Evolutionary conservation across 768 basidiomycete genomes (phyloP), one percentile per base, ranked within the genome.

Genomic region (Cyclocybe aegerita): DNA sequence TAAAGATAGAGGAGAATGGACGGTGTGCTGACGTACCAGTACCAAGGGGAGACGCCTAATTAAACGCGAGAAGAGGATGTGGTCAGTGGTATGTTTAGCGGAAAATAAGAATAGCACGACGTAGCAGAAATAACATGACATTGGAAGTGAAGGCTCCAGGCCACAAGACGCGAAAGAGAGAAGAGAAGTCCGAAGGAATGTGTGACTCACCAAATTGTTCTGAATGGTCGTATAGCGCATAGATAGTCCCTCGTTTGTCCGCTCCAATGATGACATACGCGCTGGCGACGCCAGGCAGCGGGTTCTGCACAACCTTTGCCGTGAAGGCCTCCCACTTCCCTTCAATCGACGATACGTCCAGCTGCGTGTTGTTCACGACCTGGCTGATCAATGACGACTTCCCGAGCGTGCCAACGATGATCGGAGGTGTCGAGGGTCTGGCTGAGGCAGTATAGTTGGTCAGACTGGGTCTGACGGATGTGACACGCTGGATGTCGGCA

Each of bases 301-400:
- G 82, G 50, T 81, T 78, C 38, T 71, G 65, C 5, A 85, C 79
- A 39, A 78, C 74, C 43, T 67, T 67, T 2, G 80, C 69, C 54
- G 80, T 60, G 65, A 79, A 88, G 0, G 79, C 63, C 60, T 88
- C 88, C 88, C 88, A 88, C 53, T 82, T 71, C 2, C 85, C 85
- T 49, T 79, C 61, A 41, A 88, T 74, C 0, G 70, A 69, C 5
- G 80, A 80, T 3, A 82, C 79, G 56, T 85, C 79, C 50, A 84
- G 65, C 12, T 72, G 68, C 4, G 83, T 76, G 32, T 68, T 60
- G 42, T 81, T 80, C 33, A 85, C 73, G 9, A 85, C 64, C 47
- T 72, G 66, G 51, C 76, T 65, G 45, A 83, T 79, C 44, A 84
- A 63, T 31, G 77, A 71, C 1, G 80, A 81, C 55, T 82, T 74